These are phyloP conservation scores for Handroanthus guayacan DNA, from an alignment of 257 asterid species.

Conservation along the genomic window DNA sequence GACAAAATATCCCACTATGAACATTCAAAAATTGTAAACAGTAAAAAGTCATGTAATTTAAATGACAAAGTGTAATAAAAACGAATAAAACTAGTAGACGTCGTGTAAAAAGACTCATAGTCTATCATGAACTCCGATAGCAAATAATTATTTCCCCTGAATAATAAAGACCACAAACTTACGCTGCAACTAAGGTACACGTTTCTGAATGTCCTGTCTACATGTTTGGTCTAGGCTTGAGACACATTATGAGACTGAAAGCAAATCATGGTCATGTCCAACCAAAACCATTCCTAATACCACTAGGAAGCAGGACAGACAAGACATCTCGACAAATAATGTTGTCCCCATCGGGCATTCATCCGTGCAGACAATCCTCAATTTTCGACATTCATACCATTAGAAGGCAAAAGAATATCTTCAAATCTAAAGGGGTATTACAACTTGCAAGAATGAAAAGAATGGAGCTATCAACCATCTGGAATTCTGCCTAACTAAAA, in stretches of 20 bases:
- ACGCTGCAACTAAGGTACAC: neutral
- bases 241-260: neutral
- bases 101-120: too few species aligned
- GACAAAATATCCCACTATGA: too few species aligned
- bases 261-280: neutral
- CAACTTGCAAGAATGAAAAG: neutral
- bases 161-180: neutral
- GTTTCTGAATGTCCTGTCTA: neutral
- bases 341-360: neutral
- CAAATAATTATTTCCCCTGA: too few species aligned
- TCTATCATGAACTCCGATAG: too few species aligned
- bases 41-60: too few species aligned
- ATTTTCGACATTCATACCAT: neutral
- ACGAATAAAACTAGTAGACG: too few species aligned
- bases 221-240: neutral
- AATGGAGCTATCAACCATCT: neutral
- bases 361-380: neutral
- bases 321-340: neutral
- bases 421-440: neutral
- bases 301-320: neutral
- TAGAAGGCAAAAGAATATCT: neutral
- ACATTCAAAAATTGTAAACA: too few species aligned
- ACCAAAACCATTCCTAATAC: neutral
- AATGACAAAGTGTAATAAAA: too few species aligned
- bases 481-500: neutral